Conservation (phyloP, 2,329 filamentous ascomycete genomes). For the Cladosporium phlei region DNA sequence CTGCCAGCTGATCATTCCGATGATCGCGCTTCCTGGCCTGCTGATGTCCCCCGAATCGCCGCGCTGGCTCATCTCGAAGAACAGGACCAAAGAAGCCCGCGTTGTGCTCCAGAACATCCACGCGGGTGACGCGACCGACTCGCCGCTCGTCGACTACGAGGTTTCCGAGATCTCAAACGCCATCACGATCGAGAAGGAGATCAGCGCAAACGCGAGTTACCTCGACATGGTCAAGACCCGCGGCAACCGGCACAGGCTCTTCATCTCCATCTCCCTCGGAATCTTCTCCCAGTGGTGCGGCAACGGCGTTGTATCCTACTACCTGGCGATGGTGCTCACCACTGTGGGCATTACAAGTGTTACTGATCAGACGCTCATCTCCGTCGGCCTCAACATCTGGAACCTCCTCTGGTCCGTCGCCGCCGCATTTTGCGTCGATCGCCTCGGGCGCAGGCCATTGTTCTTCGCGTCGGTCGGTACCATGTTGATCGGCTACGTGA, state of each 20-base stretch:
- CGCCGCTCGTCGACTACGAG: conserved; percentile 60
- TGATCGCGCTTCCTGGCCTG: conserved; percentile 55
- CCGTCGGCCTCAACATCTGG: conserved; percentile 39
- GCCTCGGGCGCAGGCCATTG: conserved; percentile 4
- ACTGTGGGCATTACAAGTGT: conserved; percentile 5
- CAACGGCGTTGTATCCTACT: conserved; percentile 36
- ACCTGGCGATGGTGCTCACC: conserved; percentile 32
- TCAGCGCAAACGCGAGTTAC: conserved; percentile 27
- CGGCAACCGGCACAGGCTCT: conserved; percentile 11
- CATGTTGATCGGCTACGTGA: not conserved
- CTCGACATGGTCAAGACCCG: conserved; percentile 8
- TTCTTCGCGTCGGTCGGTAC: not conserved
- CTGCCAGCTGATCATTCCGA: conserved; percentile 42
- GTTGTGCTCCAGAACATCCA: conserved; percentile 48
- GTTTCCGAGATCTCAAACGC: conserved; percentile 54
- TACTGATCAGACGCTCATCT: not conserved
- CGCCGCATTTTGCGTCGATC: not conserved
- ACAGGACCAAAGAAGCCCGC: conserved; percentile 50
- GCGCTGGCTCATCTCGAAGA: conserved; percentile 49
- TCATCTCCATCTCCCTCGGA: conserved; percentile 11
- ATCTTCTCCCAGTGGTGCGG: conserved; percentile 18
- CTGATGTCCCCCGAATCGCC: conserved; percentile 39
- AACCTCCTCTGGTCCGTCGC: not conserved
- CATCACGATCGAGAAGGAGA: conserved; percentile 14
- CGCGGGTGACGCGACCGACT: conserved; percentile 35